A percentile compares a stretch with the other conserved stretches of the same genome.
Conservation (phyloP, 768 basidiomycete genomes). For the Rhodotorula toruloides region DNA sequence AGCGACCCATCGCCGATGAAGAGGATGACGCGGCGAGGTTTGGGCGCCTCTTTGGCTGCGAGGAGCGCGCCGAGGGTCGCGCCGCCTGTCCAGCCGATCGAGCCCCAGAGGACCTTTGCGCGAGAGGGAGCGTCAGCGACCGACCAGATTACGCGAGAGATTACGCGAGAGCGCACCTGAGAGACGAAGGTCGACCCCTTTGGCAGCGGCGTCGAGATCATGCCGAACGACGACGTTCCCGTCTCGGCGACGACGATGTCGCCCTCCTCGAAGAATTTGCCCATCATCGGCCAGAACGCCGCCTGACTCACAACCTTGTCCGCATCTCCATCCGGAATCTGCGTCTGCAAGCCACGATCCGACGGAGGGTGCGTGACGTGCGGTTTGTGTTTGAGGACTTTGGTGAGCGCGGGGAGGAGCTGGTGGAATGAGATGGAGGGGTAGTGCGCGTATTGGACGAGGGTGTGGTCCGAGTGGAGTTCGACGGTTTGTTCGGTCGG, state of each 20-base stretch:
- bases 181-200: conserved; percentile 60
- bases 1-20: conserved; percentile 79
- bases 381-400: conserved; percentile 24
- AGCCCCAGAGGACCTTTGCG: conserved; percentile 81
- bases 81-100: conserved; percentile 85
- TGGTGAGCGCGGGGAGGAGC: conserved; percentile 43
- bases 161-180: conserved; percentile 54
- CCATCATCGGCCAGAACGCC: conserved; percentile 41
- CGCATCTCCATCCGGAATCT: conserved; percentile 52
- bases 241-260: conserved; percentile 80
- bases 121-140: background rate
- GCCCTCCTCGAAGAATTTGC: conserved; percentile 33
- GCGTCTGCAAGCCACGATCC: conserved; percentile 15
- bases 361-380: conserved; percentile 10
- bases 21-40: conserved; percentile 63
- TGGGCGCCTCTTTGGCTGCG: conserved; percentile 62
- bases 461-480: conserved; percentile 62
- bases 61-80: conserved; percentile 55
- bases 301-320: conserved; percentile 44
- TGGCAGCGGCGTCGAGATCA: conserved; percentile 74
- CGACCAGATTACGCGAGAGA: conserved; percentile 15
- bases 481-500: conserved; percentile 35
- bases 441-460: conserved; percentile 41
- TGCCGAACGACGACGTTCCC: conserved; percentile 79
- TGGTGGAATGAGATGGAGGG: conserved; percentile 42